Conservation (phyloP, 2,329 filamentous ascomycete species). For the Moelleriella libera region DNA sequence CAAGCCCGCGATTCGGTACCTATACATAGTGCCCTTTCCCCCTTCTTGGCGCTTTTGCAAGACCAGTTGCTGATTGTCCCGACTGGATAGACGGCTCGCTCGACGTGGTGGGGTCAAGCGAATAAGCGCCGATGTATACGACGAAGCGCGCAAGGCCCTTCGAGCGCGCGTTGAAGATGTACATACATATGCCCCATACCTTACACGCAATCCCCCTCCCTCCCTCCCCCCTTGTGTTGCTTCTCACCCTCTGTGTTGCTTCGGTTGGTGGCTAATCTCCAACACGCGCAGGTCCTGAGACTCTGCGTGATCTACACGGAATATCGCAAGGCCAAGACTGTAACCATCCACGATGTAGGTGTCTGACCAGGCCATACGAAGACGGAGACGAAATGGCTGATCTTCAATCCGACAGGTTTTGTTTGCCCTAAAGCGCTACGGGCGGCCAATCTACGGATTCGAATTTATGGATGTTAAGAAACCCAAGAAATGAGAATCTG, state of each 20-base stretch:
- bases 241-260: conserved; percentile 1
- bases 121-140: conserved; percentile 51
- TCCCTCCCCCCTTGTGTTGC: conserved; percentile 1
- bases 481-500: not conserved
- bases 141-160: conserved; percentile 40
- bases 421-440: conserved; percentile 30
- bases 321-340: conserved; percentile 42
- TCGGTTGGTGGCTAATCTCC: not conserved
- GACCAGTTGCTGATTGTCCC: not conserved
- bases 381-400: not conserved
- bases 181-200: conserved; percentile 2
- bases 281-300: conserved; percentile 32
- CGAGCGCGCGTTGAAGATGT: conserved; percentile 34
- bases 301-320: conserved; percentile 38
- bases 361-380: too few species aligned
- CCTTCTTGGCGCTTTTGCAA: not conserved
- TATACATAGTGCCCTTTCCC: not conserved
- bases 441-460: conserved; percentile 44
- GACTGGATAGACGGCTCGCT: conserved; percentile 45
- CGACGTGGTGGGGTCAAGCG: conserved; percentile 66
- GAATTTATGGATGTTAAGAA: conserved; percentile 16
- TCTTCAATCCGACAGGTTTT: conserved; percentile 31
- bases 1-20: conserved; percentile 3
- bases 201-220: too few species aligned
- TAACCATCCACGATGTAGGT: conserved; percentile 47